Conservation (phyloP, 1,284 basidiomycete genomes). For the Fomes fomentarius region DNA sequence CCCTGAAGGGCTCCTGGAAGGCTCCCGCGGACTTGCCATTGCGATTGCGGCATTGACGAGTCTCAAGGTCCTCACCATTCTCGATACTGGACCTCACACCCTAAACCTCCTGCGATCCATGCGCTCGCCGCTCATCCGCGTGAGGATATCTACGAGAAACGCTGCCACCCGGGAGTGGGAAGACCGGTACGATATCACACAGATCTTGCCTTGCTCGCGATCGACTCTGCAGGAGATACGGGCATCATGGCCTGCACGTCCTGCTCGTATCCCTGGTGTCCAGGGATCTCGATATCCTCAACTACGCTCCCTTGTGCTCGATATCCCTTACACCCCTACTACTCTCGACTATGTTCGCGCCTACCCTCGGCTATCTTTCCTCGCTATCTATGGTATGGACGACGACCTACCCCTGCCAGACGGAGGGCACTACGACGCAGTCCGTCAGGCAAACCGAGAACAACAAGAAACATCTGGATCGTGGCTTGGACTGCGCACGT, state of each 20-base stretch:
- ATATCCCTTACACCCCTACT: not conserved
- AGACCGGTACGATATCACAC: not conserved
- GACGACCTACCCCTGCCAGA: not conserved
- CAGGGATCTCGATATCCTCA: not conserved
- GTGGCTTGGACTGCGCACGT: not conserved
- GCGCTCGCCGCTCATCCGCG: not conserved
- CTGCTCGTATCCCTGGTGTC: not conserved
- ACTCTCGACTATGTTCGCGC: not conserved
- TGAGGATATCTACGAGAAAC: not conserved
- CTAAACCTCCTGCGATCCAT: not conserved
- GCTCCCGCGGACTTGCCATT: not conserved
- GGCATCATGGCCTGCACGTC: not conserved
- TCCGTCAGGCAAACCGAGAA: not conserved
- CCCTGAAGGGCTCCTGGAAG: not conserved
- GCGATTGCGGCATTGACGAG: not conserved
- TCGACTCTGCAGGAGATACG: not conserved
- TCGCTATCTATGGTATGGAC: not conserved
- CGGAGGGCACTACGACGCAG: not conserved
- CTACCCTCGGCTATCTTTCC: not conserved
- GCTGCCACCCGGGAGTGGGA: not conserved
- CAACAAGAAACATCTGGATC: not conserved
- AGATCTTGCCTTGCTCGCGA: not conserved
- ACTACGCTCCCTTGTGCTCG: not conserved
- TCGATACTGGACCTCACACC: not conserved
- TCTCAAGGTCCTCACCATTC: not conserved